Percentiles rank a stretch among this genome's conserved stretches.
phyloP scores from a whole-genome alignment of 1,139 yeast species.

The Hyphopichia pseudoburtonii region DNA sequence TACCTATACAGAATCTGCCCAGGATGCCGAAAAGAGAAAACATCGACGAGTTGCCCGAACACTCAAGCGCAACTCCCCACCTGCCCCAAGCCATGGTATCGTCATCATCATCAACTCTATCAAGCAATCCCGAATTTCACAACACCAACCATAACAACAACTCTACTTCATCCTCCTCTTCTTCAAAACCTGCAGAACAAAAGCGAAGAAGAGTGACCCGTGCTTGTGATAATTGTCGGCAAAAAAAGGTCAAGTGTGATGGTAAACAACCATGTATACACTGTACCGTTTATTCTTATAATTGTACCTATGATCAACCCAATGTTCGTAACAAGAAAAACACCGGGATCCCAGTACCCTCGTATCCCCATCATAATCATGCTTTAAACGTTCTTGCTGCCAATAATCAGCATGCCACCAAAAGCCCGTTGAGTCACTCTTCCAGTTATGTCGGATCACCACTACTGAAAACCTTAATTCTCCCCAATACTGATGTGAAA shows the following conservation, averaged over 20 bases:
- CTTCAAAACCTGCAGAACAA: constrained; percentile 15
- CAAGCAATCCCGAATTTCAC: background rate
- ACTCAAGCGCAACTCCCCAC: too few species aligned
- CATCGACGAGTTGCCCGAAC: background rate
- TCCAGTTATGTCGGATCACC: background rate
- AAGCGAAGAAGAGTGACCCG: constrained; percentile 79
- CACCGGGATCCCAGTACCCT: constrained; percentile 32
- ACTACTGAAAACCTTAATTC: constrained; percentile 3
- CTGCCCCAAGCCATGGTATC: too few species aligned
- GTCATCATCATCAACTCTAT: too few species aligned
- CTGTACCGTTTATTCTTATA: constrained; percentile 83
- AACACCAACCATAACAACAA: background rate
- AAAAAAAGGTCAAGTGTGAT: constrained; percentile 83
- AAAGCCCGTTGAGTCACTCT: background rate
- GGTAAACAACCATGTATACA: constrained; percentile 87
- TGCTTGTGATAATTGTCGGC: constrained; percentile 80
- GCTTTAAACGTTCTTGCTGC: background rate
- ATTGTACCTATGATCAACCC: constrained; percentile 74
- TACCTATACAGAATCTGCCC: background rate
- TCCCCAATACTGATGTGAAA: background rate
- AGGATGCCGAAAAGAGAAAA: constrained; percentile 3
- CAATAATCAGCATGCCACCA: background rate
- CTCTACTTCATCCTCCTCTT: background rate
- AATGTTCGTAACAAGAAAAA: constrained; percentile 54
- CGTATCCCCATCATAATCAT: constrained; percentile 8